Evolutionary conservation across 306 rosid genomes (phyloP).

Genomic region (Quercus cerris): DNA sequence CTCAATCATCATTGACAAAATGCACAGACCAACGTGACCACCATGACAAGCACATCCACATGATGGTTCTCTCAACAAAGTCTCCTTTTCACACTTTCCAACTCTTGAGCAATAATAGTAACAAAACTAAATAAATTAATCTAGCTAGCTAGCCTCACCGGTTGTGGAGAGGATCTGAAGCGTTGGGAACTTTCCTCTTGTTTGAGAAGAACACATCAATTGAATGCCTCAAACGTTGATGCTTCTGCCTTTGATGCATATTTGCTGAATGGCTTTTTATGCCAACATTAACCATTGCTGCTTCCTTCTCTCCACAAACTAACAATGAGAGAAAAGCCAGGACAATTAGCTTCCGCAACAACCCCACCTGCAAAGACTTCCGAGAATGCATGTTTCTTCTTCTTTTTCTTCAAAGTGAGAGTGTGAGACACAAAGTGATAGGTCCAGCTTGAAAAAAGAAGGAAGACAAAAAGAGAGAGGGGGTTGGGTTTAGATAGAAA

Average conservation of each 20-base stretch:
- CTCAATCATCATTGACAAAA: conserved; percentile 22
- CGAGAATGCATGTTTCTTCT: conserved; percentile 33
- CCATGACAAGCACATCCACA: conserved; percentile 7
- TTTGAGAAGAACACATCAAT: conserved; percentile 45
- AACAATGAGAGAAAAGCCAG: conserved; percentile 37
- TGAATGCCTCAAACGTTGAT: conserved; percentile 19
- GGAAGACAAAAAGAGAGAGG: conserved; percentile 8
- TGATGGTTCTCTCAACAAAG: background rate
- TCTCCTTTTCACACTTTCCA: conserved; percentile 9
- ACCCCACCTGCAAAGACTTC: conserved; percentile 17
- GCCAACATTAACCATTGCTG: conserved; percentile 14
- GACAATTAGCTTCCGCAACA: conserved; percentile 33
- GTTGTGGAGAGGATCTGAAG: conserved; percentile 94
- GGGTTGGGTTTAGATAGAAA: background rate
- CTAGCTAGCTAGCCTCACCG: conserved; percentile 39
- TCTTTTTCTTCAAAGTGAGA: background rate
- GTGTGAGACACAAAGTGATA: conserved; percentile 3
- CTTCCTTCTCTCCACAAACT: conserved; percentile 37
- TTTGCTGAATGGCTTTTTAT: background rate
- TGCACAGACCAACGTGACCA: conserved; percentile 8
- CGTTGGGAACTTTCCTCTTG: conserved; percentile 84
- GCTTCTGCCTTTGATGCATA: conserved; percentile 18
- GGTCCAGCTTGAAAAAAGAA: conserved; percentile 9
- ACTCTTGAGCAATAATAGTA: conserved; percentile 13
- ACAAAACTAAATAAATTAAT: background rate